Evolutionary conservation across 495 filamentous ascomycete genomes (phyloP), one percentile per base, ranked within the genome.

Genomic region (Alectoria sarmentosa): DNA sequence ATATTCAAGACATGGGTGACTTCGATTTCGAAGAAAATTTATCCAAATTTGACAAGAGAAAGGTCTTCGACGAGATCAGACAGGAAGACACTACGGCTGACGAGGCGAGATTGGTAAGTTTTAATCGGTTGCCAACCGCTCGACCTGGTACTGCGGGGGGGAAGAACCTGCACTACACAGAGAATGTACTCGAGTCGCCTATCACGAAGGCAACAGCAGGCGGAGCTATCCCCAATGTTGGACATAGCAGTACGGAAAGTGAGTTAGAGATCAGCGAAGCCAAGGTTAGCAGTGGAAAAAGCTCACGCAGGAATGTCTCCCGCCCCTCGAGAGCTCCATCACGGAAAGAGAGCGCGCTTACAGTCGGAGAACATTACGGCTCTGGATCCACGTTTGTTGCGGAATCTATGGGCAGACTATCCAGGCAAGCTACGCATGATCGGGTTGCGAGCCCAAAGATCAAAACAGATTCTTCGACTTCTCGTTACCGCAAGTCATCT

Each of bases 1-100:
- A 98, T 74, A 91, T 96, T n/a, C 93, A 96, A 75, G 93, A 93
- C 70, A 80, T 90, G 76, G 90, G 88, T 2, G 93, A 98, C 65
- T 98, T 97, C 66, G 92, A 98, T 75, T 97, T 98, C 69, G 83
- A 88, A 67, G 86, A 84, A 30, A 90, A 90, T 66, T 79, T 96
- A 17, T 90, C 89, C 23, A 94, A 94, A 69, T 98, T 98, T 67
- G 92, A 98, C 74, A 98, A 98, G 78, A 82, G 87, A 28, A 82
- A 83, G 11, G 82, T 98, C 14, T 98, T 98, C 72, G 88, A 90
- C 60, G 84, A 96, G 72, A 90, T 98, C 69, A 80, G 90, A 55
- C 85, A 91, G 67, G 89, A 94, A 54, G 94, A 97, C 67, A 87
- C 83, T 15, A 87, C 94, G 23, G 90, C 92, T 11, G 93, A 96